Conservation (phyloP, 148 eudicot species). For the Diospyros kaki region DNA sequence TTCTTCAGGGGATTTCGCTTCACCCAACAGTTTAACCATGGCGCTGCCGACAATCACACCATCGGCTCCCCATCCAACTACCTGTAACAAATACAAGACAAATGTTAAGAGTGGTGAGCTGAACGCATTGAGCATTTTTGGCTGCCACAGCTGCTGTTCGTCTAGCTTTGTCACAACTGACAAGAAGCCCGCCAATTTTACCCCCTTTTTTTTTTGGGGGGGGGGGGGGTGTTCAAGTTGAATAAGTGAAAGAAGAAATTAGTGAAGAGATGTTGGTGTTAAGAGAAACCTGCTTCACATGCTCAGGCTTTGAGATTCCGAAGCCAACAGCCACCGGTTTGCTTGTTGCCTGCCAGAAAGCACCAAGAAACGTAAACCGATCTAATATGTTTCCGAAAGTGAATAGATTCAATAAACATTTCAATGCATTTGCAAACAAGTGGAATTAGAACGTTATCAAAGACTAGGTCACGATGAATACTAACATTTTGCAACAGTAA, state of each 20-base stretch:
- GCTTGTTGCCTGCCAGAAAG: conserved; percentile 42
- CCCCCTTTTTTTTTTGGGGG: too few species aligned
- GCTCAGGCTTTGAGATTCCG: conserved; percentile 87
- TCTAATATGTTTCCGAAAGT: too few species aligned
- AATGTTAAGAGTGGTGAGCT: neutral
- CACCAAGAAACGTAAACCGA: neutral
- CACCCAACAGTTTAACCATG: conserved; percentile 63
- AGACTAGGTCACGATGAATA: neutral
- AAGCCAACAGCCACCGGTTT: conserved; percentile 97
- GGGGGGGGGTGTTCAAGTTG: too few species aligned
- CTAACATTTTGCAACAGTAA: too few species aligned
- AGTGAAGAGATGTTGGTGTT: neutral
- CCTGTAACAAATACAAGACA: conserved; percentile 24
- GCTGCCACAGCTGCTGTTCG: neutral
- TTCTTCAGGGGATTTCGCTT: conserved; percentile 69
- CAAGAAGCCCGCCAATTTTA: too few species aligned
- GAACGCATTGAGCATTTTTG: neutral
- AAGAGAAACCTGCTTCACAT: conserved; percentile 58
- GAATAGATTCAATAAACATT: neutral
- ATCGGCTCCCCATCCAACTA: conserved; percentile 92
- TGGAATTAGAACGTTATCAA: too few species aligned
- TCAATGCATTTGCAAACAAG: neutral
- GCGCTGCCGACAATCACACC: conserved; percentile 94
- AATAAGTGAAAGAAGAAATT: too few species aligned
- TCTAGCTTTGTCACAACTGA: too few species aligned